Percentiles rank a stretch among this genome's conserved stretches.
phyloP scores from a whole-genome alignment of 192 early-diverging fungal genomes.

The Entrophospora sp. region DNA sequence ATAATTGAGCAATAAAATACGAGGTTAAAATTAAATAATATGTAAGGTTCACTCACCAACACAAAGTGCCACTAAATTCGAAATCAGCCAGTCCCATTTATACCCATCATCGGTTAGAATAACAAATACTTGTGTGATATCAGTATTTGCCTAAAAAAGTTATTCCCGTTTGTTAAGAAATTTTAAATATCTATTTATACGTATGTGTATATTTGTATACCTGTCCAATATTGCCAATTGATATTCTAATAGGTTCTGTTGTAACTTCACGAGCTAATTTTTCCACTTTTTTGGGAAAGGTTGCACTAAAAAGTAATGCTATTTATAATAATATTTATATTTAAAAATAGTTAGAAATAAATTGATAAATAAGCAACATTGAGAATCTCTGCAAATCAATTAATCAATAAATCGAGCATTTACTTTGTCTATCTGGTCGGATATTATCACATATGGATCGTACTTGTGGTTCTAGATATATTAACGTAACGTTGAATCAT shows the following conservation, averaged over 20 bases:
- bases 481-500: no score
- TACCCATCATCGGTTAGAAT: conserved; percentile 54
- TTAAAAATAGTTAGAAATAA: not conserved
- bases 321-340: no score
- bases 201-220: no score
- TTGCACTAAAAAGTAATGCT: conserved; percentile 72
- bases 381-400: no score
- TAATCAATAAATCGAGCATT: not conserved
- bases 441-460: conserved; percentile 72
- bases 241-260: conserved; percentile 63
- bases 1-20: not conserved
- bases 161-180: not conserved
- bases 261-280: conserved; percentile 61
- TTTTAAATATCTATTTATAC: no score
- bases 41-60: conserved; percentile 28
- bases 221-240: conserved; percentile 59
- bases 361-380: no score
- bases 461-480: conserved; percentile 56
- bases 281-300: conserved; percentile 67
- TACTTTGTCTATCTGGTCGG: conserved; percentile 73
- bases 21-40: not conserved
- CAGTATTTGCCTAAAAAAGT: conserved; percentile 51
- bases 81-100: conserved; percentile 72
- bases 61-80: conserved; percentile 43
- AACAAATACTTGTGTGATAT: conserved; percentile 60